These are phyloP conservation scores for Melampsora larici-populina DNA, from an alignment of 1,284 basidiomycete species.

Conservation along the genomic window DNA sequence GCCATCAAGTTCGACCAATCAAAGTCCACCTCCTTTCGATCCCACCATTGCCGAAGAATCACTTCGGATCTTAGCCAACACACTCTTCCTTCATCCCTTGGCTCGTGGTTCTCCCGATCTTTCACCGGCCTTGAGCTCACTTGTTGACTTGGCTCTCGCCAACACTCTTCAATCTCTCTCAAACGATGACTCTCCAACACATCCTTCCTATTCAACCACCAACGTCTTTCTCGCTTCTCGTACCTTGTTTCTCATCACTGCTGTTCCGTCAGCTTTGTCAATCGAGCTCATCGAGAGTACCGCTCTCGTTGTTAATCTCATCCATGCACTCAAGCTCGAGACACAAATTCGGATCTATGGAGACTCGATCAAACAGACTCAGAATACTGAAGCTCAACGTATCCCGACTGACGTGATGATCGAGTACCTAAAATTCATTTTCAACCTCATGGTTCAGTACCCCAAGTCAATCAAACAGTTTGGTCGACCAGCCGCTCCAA, in stretches of 20 bases:
- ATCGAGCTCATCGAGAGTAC: conserved; percentile 54
- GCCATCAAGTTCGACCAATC: conserved; percentile 6
- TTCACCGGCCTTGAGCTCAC: conserved; percentile 16
- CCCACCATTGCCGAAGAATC: conserved; percentile 28
- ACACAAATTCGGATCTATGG: conserved; percentile 56
- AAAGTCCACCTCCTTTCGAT: not conserved
- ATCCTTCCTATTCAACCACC: not conserved
- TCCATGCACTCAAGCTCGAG: conserved; percentile 64
- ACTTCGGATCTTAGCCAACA: conserved; percentile 25
- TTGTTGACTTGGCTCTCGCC: conserved; percentile 13
- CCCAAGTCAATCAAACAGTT: conserved; percentile 52
- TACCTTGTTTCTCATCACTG: conserved; percentile 65
- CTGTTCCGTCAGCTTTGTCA: conserved; percentile 15
- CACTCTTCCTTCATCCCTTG: conserved; percentile 36
- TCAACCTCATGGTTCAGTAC: conserved; percentile 71
- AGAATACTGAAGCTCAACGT: conserved; percentile 55
- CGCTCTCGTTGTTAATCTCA: conserved; percentile 59
- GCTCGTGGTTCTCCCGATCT: conserved; percentile 30
- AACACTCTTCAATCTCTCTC: not conserved
- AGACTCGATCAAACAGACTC: conserved; percentile 60
- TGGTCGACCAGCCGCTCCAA: conserved; percentile 1
- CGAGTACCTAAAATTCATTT: conserved; percentile 71
- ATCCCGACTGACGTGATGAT: conserved; percentile 68
- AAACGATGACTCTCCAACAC: not conserved
- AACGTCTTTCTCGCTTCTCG: conserved; percentile 68